Evolutionary conservation across 139 green algal species (phyloP).

Genomic region (Edaphochlamys debaryana): DNA sequence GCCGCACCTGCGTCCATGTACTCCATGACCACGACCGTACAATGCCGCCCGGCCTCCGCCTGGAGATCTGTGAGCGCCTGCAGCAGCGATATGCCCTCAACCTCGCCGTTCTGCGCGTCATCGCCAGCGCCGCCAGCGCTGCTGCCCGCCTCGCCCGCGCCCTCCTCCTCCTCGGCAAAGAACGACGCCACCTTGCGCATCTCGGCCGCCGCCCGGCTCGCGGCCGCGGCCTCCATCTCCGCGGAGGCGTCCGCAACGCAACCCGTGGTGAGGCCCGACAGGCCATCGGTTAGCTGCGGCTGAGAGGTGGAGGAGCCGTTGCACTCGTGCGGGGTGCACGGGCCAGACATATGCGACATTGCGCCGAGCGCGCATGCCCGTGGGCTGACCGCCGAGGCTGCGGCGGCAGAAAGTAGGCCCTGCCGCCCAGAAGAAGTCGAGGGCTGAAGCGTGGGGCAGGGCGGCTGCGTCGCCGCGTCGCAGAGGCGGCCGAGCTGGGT

Average conservation of each 20-base stretch:
- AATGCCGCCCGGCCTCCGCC: conserved; percentile 15
- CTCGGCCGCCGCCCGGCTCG: not conserved
- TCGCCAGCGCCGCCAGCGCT: no score
- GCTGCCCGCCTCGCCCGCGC: no score
- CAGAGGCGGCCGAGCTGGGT: no score
- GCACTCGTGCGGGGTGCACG: not conserved
- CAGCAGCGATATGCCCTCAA: not conserved
- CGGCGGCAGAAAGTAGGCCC: no score
- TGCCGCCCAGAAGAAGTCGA: no score
- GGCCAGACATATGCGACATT: not conserved
- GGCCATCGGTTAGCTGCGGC: no score
- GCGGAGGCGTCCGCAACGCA: not conserved
- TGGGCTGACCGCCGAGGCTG: no score
- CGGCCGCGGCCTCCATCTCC: not conserved
- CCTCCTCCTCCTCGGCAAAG: conserved; percentile 6
- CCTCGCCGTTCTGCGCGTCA: not conserved
- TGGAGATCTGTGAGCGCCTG: conserved; percentile 22
- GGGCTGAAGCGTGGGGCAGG: no score
- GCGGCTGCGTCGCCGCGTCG: no score
- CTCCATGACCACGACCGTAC: conserved; percentile 36
- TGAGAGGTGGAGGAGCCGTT: no score
- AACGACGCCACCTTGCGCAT: not conserved
- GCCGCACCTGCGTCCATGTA: conserved; percentile 39
- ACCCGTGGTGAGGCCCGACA: no score
- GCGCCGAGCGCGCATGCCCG: no score